Conservation (phyloP, 176 grass and related monocot species). For the Aegilops longissima region DNA sequence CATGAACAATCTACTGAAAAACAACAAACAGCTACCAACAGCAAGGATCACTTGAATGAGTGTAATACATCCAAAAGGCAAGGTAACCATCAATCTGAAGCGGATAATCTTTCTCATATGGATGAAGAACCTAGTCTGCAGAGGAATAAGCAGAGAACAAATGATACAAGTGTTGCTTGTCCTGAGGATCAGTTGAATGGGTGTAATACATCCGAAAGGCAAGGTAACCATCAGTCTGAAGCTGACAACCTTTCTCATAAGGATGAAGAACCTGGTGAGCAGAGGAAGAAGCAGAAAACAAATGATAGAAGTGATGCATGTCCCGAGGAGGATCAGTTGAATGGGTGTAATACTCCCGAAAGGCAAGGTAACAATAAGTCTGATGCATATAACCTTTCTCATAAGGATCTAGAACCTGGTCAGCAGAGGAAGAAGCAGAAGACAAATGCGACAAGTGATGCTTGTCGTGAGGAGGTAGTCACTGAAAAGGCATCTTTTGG, state of each 20-base stretch:
- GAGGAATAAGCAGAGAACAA: conserved; percentile 29
- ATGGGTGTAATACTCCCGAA: conserved; percentile 5
- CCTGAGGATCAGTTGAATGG: conserved; percentile 29
- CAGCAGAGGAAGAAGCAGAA: conserved; percentile 37
- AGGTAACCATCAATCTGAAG: not conserved
- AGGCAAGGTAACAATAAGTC: conserved; percentile 17
- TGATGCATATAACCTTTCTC: conserved; percentile 16
- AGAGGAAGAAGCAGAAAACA: not conserved
- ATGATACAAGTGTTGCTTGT: conserved; percentile 7
- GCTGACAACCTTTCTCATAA: conserved; percentile 5
- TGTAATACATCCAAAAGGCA: conserved; percentile 20
- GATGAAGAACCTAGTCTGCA: not conserved
- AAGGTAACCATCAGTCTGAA: not conserved
- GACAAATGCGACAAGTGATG: conserved; percentile 15
- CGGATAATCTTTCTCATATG: not conserved
- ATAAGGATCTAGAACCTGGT: not conserved
- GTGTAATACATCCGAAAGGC: conserved; percentile 20
- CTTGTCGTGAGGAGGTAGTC: conserved; percentile 6
- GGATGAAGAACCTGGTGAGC: conserved; percentile 11
- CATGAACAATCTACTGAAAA: conserved; percentile 7
- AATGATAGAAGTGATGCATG: not conserved
- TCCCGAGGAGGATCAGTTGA: not conserved
- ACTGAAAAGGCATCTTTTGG: conserved; percentile 13
- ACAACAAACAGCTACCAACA: not conserved
- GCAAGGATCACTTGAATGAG: conserved; percentile 25